Evolutionary conservation across 225 moss, liverwort and hornwort species (phyloP).

Genomic region (Climacium dendroides): DNA sequence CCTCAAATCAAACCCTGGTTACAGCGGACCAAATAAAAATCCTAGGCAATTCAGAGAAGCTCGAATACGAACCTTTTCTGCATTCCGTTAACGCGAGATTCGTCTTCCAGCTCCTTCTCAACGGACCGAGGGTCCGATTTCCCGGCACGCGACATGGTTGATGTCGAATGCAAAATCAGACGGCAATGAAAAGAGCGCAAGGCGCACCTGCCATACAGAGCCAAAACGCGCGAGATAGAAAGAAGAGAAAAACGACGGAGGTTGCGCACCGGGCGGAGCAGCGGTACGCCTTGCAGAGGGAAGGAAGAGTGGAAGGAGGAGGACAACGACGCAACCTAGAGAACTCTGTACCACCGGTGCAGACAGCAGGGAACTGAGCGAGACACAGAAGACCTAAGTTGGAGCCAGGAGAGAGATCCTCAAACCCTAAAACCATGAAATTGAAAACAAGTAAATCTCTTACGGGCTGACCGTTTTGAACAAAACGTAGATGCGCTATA

Average conservation of each 20-base stretch:
- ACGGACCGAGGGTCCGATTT: neutral
- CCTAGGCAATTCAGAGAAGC: neutral
- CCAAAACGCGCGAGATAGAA: neutral
- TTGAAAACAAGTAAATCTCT: neutral
- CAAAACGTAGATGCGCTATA: neutral
- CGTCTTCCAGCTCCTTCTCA: slow-evolving; percentile 12
- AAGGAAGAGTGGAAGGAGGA: neutral
- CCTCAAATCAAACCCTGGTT: neutral
- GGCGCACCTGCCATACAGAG: neutral
- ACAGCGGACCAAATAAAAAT: neutral
- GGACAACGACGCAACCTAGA: neutral
- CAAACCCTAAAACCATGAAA: neutral
- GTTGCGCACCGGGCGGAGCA: neutral
- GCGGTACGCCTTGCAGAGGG: neutral
- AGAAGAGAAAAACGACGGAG: neutral
- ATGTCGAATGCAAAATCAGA: neutral
- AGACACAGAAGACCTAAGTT: neutral
- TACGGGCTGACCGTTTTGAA: neutral
- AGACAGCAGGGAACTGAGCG: neutral
- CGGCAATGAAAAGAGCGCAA: neutral
- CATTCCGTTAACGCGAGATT: slow-evolving; percentile 8
- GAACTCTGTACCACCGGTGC: neutral
- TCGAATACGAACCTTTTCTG: slow-evolving; percentile 1
- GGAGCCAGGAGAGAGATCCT: neutral
- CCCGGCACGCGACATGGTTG: neutral